phyloP scores from a whole-genome alignment of 129 eudicot species.

The Flaveria bidentis region DNA sequence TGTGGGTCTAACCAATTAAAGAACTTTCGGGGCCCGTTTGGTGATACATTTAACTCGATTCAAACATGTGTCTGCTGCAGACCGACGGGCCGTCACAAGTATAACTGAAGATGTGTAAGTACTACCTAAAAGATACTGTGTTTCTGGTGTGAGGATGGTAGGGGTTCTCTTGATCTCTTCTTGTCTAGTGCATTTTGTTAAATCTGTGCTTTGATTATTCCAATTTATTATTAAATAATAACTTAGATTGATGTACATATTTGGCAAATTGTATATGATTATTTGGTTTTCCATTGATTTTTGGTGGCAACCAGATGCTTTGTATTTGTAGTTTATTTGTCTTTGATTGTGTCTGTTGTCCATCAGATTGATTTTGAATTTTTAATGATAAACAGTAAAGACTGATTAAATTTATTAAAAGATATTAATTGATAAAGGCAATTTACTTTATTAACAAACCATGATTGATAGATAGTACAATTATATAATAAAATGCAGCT shows the following conservation, averaged over 20 bases:
- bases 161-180: neutral
- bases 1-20: conserved; percentile 6
- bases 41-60: conserved; percentile 28
- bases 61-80: conserved; percentile 15
- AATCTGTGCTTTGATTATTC: conserved; percentile 23
- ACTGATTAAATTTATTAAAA: too few species aligned
- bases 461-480: too few species aligned
- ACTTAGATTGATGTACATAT: conserved; percentile 8
- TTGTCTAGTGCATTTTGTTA: conserved; percentile 1
- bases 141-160: neutral
- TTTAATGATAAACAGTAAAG: too few species aligned
- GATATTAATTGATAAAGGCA: too few species aligned
- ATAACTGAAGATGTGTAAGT: conserved; percentile 33
- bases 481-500: too few species aligned
- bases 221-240: conserved; percentile 19
- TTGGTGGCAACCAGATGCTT: neutral
- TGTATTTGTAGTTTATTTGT: neutral
- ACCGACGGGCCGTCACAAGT: neutral
- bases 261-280: neutral
- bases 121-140: conserved; percentile 33
- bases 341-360: neutral
- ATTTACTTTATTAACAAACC: too few species aligned
- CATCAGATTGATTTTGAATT: neutral
- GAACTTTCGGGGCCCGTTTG: conserved; percentile 19
- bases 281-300: neutral